Percentiles rank a stretch among this genome's conserved stretches.
Evolutionary conservation across 768 basidiomycete species (phyloP).

Genomic region (Suillus sp.): DNA sequence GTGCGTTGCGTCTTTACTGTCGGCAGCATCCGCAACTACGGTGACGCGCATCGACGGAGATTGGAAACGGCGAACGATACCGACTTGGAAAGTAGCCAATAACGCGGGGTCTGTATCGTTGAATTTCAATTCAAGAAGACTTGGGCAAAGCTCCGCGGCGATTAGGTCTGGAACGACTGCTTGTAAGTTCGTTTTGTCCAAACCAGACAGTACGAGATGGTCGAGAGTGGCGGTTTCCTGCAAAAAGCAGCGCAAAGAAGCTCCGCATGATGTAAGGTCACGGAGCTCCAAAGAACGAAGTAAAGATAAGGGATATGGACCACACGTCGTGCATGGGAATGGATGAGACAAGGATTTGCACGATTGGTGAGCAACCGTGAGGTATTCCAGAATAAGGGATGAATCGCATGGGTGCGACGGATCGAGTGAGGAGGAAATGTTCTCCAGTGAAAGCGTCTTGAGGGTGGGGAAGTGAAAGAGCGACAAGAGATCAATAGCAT

Average conservation of each 20-base stretch:
- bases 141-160: background rate
- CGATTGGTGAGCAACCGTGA: slow-evolving; percentile 22
- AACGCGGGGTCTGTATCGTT: background rate
- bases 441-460: slow-evolving; percentile 44
- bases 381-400: slow-evolving; percentile 38
- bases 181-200: background rate
- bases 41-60: background rate
- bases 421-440: slow-evolving; percentile 43
- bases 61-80: background rate
- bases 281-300: slow-evolving; percentile 9
- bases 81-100: background rate
- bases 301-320: slow-evolving; percentile 12
- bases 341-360: slow-evolving; percentile 3
- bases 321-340: slow-evolving; percentile 14
- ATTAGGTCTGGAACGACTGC: background rate
- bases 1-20: too few species aligned
- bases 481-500: slow-evolving; percentile 42
- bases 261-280: slow-evolving; percentile 9
- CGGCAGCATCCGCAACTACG: background rate
- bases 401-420: slow-evolving; percentile 38
- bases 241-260: slow-evolving; percentile 12
- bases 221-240: slow-evolving; percentile 9
- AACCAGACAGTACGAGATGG: slow-evolving; percentile 1
- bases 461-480: slow-evolving; percentile 42
- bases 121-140: slow-evolving; percentile 4